Evolutionary conservation across 2,329 filamentous ascomycete species (phyloP).

Genomic region (Anisogramma anomala): DNA sequence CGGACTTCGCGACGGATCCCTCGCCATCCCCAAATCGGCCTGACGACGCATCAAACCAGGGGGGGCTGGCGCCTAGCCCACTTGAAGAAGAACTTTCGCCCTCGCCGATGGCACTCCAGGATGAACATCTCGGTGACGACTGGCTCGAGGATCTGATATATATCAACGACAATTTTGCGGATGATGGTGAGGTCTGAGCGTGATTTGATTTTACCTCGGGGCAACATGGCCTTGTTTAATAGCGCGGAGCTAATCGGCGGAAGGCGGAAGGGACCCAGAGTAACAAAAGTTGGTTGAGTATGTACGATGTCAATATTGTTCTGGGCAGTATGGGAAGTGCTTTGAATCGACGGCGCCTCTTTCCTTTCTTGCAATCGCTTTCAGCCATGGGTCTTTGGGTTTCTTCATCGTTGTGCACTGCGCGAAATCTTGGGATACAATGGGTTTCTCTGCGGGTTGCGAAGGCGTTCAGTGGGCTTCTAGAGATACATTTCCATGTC

Average conservation of each 20-base stretch:
- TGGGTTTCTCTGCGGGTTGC: too few species aligned
- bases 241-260: neutral
- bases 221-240: neutral
- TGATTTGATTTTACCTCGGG: neutral
- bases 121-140: conserved; percentile 11
- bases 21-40: conserved; percentile 9
- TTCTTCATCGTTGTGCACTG: too few species aligned
- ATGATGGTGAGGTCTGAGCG: conserved; percentile 3
- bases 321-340: neutral
- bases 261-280: neutral
- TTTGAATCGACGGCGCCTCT: too few species aligned
- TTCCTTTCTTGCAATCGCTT: neutral
- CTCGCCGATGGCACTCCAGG: conserved; percentile 9
- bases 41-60: conserved; percentile 4
- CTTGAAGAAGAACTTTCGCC: conserved; percentile 12
- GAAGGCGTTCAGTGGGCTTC: too few species aligned
- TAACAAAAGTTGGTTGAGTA: neutral
- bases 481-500: too few species aligned
- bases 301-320: neutral
- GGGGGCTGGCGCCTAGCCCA: conserved; percentile 11
- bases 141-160: conserved; percentile 13
- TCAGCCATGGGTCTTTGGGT: too few species aligned
- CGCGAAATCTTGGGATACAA: too few species aligned
- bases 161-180: conserved; percentile 13
- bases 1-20: conserved; percentile 10